A percentile compares a stretch with the other conserved stretches of the same genome.
Conservation (phyloP, 2,329 filamentous ascomycete species). For the Ophiostoma quercus region DNA sequence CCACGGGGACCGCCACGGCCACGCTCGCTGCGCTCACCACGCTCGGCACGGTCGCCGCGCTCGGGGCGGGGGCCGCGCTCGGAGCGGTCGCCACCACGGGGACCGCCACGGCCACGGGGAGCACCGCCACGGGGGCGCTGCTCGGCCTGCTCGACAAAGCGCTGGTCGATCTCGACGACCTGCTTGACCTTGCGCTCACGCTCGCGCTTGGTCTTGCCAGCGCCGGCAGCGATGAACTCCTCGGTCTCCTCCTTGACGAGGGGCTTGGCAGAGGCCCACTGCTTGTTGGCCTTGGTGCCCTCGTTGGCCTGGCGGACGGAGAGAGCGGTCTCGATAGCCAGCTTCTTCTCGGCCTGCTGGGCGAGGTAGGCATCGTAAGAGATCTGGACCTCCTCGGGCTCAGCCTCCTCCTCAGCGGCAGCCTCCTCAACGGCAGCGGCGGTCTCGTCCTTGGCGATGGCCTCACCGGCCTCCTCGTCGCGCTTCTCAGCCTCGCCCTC, state of each 20-base stretch:
- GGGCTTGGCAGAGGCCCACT: slow-evolving; percentile 82
- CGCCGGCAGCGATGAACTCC: slow-evolving; percentile 69
- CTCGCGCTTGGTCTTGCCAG: slow-evolving; percentile 76
- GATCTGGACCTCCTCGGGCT: slow-evolving; percentile 81
- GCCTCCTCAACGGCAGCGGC: slow-evolving; percentile 49
- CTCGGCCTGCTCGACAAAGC: slow-evolving; percentile 69
- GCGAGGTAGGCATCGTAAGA: slow-evolving; percentile 86
- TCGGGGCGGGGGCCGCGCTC: slow-evolving; percentile 38
- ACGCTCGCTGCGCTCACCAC: slow-evolving; percentile 43
- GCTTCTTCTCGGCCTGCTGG: slow-evolving; percentile 67
- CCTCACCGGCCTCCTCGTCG: slow-evolving; percentile 87
- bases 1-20: slow-evolving; percentile 41
- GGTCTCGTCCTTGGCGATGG: slow-evolving; percentile 84
- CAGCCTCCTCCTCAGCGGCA: slow-evolving; percentile 40
- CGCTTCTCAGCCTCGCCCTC: slow-evolving; percentile 79
- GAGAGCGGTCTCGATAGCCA: slow-evolving; percentile 57
- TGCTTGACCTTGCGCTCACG: slow-evolving; percentile 91
- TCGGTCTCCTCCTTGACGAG: slow-evolving; percentile 62
- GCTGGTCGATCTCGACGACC: slow-evolving; percentile 80
- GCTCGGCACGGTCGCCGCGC: slow-evolving; percentile 40
- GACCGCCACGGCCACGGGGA: slow-evolving; percentile 41
- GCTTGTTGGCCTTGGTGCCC: slow-evolving; percentile 80
- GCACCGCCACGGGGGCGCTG: slow-evolving; percentile 54
- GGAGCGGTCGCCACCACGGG: slow-evolving; percentile 44
- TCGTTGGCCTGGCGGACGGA: slow-evolving; percentile 88